Evolutionary conservation across 345 rosid genomes (phyloP), one percentile per base, ranked within the genome.

Genomic region (Fremontodendron californicum): DNA sequence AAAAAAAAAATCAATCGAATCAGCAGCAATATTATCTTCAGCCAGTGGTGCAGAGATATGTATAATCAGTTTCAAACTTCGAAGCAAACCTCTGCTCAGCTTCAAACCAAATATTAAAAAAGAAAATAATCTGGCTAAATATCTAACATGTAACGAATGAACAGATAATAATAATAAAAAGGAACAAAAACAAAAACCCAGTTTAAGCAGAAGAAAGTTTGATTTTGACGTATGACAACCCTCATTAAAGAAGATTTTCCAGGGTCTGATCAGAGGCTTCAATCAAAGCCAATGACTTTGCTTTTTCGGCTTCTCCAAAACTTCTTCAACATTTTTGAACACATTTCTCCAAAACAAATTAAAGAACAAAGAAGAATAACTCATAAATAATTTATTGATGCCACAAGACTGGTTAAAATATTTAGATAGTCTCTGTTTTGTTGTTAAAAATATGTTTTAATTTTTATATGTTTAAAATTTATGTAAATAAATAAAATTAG

Each of bases 21-120:
- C 82, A 39, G 10, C 58, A 15, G 11, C 55, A 51, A n/a, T 7
- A 5, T 77, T 58, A 72, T 75, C 80, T 72, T 68, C 13, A 18
- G 43, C 54, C 67, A 62, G 60, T 29, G 35, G 19, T 21, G 18
- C 3, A 69, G 58, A 71, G 27, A 11, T 13, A 42, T 46, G 19
- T 18, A 19, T 29, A 4, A 12, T 43, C 62, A 19, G 39, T 52
- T 52, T n/a, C 75, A 72, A 73, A 57, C 76, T 73, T 73, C 76
- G 37, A 73, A 73, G 66, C 66, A n/a, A n/a, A n/a, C n/a, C n/a
- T n/a, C n/a, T n/a, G n/a, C n/a, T n/a, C n/a, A n/a, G n/a, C n/a
- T n/a, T n/a, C n/a, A n/a, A n/a, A n/a, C n/a, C n/a, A n/a, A n/a
- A n/a, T n/a, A n/a, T n/a, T n/a, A n/a, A n/a, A n/a, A n/a, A n/a